phyloP scores from a whole-genome alignment of 768 basidiomycete species.

The Hericium alpestre region DNA sequence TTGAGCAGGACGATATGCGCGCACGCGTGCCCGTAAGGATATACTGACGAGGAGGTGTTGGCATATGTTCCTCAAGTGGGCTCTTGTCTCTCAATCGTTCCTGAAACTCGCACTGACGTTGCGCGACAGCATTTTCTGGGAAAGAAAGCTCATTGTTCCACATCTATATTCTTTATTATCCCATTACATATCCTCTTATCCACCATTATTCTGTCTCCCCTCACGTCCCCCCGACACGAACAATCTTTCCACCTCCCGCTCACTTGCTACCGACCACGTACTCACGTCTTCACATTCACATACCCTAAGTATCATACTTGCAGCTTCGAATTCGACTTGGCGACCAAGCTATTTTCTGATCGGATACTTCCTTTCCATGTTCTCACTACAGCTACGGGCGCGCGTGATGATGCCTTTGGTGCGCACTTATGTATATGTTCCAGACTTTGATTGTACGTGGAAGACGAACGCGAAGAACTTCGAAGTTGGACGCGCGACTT shows the following conservation, averaged over 20 bases:
- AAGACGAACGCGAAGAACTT: too few relatives aligned
- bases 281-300: neutral
- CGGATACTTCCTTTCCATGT: too few relatives aligned
- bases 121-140: too few relatives aligned
- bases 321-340: too few relatives aligned
- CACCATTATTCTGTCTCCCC: neutral
- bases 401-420: too few relatives aligned
- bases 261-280: neutral
- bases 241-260: neutral
- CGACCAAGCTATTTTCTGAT: too few relatives aligned
- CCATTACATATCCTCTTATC: neutral
- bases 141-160: neutral
- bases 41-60: slow-evolving; percentile 22
- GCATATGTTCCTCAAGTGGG: neutral
- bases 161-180: neutral
- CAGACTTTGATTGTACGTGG: too few relatives aligned
- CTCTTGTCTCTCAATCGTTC: neutral
- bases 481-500: too few relatives aligned
- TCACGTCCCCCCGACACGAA: neutral
- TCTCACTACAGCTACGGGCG: too few relatives aligned
- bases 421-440: too few relatives aligned
- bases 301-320: too few relatives aligned
- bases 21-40: slow-evolving; percentile 55
- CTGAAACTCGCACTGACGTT: too few relatives aligned
- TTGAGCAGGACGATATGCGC: slow-evolving; percentile 52